phyloP scores from a whole-genome alignment of 108 stramenopile species.

The Nannochloropsis salina region DNA sequence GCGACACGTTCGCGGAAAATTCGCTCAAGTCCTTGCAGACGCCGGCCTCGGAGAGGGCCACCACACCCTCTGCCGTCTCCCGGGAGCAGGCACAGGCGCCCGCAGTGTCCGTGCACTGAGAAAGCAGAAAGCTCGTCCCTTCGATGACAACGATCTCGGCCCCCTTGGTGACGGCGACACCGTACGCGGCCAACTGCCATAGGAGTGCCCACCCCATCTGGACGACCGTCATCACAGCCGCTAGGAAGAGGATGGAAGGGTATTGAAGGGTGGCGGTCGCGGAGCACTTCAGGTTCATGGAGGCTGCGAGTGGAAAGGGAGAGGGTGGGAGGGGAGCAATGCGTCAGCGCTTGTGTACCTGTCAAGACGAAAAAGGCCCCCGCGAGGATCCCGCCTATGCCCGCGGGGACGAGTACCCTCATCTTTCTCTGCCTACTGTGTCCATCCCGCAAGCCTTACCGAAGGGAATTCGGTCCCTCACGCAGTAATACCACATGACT shows the following conservation, averaged over 20 bases:
- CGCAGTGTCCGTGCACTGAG: slow-evolving; percentile 21
- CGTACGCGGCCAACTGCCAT: slow-evolving; percentile 12
- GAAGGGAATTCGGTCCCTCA: slow-evolving; percentile 36
- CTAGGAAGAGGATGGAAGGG: slow-evolving; percentile 24
- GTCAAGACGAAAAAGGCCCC: too few relatives aligned
- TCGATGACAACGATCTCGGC: slow-evolving; percentile 1
- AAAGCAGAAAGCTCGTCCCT: background rate
- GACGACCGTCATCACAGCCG: slow-evolving; percentile 17
- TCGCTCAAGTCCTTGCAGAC: slow-evolving; percentile 17
- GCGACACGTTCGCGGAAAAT: background rate
- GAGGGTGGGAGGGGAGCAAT: background rate
- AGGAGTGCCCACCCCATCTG: slow-evolving; percentile 20
- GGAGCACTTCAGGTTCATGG: slow-evolving; percentile 10
- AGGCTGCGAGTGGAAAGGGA: slow-evolving; percentile 10
- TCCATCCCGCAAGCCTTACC: background rate
- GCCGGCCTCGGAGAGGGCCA: background rate
- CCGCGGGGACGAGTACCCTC: background rate
- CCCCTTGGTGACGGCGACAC: background rate
- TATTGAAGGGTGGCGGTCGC: slow-evolving; percentile 2
- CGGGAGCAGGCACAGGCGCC: background rate
- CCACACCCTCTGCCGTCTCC: background rate
- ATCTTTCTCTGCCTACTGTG: background rate
- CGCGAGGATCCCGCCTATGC: too few relatives aligned
- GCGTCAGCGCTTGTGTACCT: background rate
- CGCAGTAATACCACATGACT: slow-evolving; percentile 23